Evolutionary conservation across 2,329 filamentous ascomycete species (phyloP).

Genomic region (Paecilomyces variotii): DNA sequence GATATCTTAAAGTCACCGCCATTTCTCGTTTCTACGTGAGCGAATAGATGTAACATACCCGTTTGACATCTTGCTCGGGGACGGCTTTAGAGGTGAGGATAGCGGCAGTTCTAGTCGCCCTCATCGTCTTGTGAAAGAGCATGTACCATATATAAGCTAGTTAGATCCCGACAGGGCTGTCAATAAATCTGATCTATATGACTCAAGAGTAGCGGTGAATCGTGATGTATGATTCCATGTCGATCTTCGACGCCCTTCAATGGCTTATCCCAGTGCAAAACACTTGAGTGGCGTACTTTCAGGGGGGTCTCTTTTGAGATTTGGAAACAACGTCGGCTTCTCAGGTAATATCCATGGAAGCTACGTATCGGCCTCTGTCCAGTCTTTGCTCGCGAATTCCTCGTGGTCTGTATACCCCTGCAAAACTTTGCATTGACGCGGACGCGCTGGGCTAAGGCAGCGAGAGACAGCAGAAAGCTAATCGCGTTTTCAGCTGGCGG

Average conservation of each 20-base stretch:
- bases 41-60: neutral
- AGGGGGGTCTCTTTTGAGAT: neutral
- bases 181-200: neutral
- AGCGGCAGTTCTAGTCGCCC: no score
- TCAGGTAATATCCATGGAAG: neutral
- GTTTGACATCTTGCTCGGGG: no score
- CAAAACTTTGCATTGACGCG: neutral
- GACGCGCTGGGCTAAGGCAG: neutral
- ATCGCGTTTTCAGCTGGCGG: neutral
- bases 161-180: neutral
- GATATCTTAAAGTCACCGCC: neutral
- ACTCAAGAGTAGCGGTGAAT: neutral
- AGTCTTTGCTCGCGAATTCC: neutral
- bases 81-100: no score
- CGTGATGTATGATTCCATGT: neutral
- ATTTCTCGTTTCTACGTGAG: neutral
- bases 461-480: neutral
- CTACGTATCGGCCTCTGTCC: neutral
- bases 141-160: neutral
- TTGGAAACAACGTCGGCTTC: neutral
- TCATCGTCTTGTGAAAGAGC: no score
- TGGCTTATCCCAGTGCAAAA: neutral
- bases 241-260: neutral
- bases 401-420: neutral
- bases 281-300: neutral